Conservation (phyloP, 169 alveolate genomes). For the Miamiensis avidus region DNA sequence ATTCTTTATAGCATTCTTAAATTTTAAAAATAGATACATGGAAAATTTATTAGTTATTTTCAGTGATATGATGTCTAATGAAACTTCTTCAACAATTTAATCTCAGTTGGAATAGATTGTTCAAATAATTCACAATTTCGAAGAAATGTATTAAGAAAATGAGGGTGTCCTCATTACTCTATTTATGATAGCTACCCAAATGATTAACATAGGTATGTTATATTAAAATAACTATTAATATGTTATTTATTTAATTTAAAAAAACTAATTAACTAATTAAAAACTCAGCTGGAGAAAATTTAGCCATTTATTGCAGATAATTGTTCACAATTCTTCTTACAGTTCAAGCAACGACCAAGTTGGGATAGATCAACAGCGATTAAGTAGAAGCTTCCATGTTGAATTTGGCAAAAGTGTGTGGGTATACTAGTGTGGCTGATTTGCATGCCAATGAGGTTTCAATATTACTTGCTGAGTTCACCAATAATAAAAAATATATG, state of each 20-base stretch:
- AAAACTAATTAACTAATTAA: conserved; percentile 39
- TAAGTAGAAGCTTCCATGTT: conserved; percentile 56
- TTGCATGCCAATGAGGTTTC: conserved; percentile 79
- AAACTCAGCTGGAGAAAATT: conserved; percentile 46
- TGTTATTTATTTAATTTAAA: conserved; percentile 40
- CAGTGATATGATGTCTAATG: conserved; percentile 43
- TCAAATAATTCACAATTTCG: conserved; percentile 46
- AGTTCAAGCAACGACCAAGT: conserved; percentile 48
- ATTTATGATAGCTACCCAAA: neutral
- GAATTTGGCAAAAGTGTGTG: conserved; percentile 68
- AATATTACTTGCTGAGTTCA: conserved; percentile 60
- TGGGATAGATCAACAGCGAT: conserved; percentile 38
- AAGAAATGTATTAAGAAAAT: conserved; percentile 8
- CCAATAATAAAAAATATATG: conserved; percentile 59
- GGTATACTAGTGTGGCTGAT: conserved; percentile 67
- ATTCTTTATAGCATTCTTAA: neutral
- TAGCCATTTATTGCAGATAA: conserved; percentile 49
- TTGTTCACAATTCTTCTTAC: conserved; percentile 51
- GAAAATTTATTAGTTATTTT: conserved; percentile 47
- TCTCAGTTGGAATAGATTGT: conserved; percentile 48
- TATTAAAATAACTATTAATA: conserved; percentile 39
- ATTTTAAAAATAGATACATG: conserved; percentile 12
- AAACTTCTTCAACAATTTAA: conserved; percentile 44
- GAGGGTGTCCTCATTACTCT: neutral
- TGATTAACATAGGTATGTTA: conserved; percentile 43